Conservation (phyloP, 441 rosid species). For the Raphanus hybrid region DNA sequence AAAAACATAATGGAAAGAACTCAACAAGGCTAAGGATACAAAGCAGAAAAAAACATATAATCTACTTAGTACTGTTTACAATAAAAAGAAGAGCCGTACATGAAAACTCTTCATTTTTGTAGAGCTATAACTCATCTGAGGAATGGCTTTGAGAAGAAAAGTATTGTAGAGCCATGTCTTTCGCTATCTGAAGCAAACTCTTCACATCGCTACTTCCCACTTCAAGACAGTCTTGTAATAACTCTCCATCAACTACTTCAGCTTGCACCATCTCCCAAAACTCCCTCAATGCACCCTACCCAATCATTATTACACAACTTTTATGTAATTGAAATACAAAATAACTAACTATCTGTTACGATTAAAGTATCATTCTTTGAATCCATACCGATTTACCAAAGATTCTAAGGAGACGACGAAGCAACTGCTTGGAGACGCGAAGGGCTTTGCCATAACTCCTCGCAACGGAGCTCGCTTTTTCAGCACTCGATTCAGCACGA, state of each 20-base stretch:
- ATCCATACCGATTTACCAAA: slow-evolving; percentile 60
- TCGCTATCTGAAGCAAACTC: slow-evolving; percentile 64
- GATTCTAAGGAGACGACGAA: slow-evolving; percentile 52
- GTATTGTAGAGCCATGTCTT: slow-evolving; percentile 42
- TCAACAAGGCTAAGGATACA: too few species aligned
- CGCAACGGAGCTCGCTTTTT: slow-evolving; percentile 57
- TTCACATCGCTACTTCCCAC: slow-evolving; percentile 65
- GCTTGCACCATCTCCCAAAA: slow-evolving; percentile 57
- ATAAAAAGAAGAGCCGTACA: too few species aligned
- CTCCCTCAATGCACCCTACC: slow-evolving; percentile 71
- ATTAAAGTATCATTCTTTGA: not conserved
- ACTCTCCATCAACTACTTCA: slow-evolving; percentile 69
- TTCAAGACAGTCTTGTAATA: slow-evolving; percentile 75
- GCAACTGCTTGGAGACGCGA: slow-evolving; percentile 49
- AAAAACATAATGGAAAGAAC: too few species aligned
- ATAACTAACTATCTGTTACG: not conserved
- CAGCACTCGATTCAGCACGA: slow-evolving; percentile 52
- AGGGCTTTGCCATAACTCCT: slow-evolving; percentile 57
- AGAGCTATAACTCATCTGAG: slow-evolving; percentile 22
- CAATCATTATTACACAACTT: not conserved
- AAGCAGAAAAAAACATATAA: too few species aligned
- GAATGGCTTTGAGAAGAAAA: too few species aligned
- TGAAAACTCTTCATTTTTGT: too few species aligned
- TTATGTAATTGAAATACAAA: not conserved
- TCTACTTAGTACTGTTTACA: too few species aligned